Base-by-base conservation (phyloP, 2,329 filamentous ascomycete genomes). In the Colletotrichum cuscutae region DNA sequence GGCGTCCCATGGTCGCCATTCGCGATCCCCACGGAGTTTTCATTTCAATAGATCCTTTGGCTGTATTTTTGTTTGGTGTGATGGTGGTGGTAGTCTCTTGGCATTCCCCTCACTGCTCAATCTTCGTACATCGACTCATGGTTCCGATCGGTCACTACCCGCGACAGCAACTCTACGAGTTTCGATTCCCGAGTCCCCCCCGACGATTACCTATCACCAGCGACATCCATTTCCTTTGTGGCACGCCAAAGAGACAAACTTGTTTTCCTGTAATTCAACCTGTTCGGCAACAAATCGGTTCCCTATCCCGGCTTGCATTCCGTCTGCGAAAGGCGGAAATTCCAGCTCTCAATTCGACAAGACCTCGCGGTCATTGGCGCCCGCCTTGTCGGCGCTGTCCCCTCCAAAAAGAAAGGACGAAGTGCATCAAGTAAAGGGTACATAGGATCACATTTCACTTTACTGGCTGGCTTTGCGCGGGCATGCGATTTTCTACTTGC, bases 371-470 rank as follows among this genome's bases (percentile, higher is more conserved):
- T 56, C n/a, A 56, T 19, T 26, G 32, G 35, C 6, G 49, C 9
- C 12, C 5, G 49, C 22, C 13, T 30, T 9, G 22, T 13, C 19
- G 15, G 42, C 19, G 42, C 19, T 11, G 19, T 19, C 42, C 19
- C 42, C 42, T 3, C 5, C 13, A 46, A 35, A 28, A 37, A 67
- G 68, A 73, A 67, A 42, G 37, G 32, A 53, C 26, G 22, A 73
- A 7, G 30, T 57, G 61, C 58, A 62, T 59, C 35, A 49, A 54
- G 62, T 8, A 30, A 56, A 70, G 65, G 57, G n/a, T 49, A 62
- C 46, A 59, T 71, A 42, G 61, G 57, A 77, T 78, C 79, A 79
- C 74, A 79, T 80, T 78, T 80, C 76, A 69, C 53, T 22, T 58
- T 69, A 68, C 65, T 68, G 68, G 67, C 76, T 76, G 73, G 76